phyloP scores from a whole-genome alignment of 2,329 filamentous ascomycete species.

The Zopfia rhizophila region DNA sequence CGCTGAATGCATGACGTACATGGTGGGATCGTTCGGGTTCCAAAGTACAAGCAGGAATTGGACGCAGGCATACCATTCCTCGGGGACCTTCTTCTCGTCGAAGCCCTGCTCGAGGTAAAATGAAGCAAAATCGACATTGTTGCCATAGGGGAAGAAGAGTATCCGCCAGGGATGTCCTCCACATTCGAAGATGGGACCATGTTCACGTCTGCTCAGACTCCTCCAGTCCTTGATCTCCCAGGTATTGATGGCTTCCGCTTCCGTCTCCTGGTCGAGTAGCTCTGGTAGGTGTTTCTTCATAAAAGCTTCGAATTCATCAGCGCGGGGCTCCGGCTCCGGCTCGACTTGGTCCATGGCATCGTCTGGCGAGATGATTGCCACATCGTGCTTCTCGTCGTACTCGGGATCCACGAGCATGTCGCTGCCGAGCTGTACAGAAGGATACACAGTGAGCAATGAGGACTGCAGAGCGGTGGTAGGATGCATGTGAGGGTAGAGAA shows the following conservation, averaged over 20 bases:
- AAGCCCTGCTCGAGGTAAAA: slow-evolving; percentile 97
- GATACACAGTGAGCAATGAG: slow-evolving; percentile 15
- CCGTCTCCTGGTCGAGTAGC: slow-evolving; percentile 80
- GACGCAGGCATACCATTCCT: slow-evolving; percentile 96
- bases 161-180: slow-evolving; percentile 93
- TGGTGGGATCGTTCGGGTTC: slow-evolving; percentile 91
- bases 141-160: slow-evolving; percentile 93
- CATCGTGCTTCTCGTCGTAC: slow-evolving; percentile 70
- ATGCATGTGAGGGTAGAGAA: not conserved
- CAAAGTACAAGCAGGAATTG: slow-evolving; percentile 95
- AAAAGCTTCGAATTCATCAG: slow-evolving; percentile 81
- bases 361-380: slow-evolving; percentile 70
- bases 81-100: slow-evolving; percentile 76
- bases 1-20: slow-evolving; percentile 80
- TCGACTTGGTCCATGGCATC: slow-evolving; percentile 67
- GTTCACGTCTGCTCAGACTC: slow-evolving; percentile 78
- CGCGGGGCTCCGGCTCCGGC: slow-evolving; percentile 62
- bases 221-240: slow-evolving; percentile 92
- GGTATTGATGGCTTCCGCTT: slow-evolving; percentile 79
- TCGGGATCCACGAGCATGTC: slow-evolving; percentile 73
- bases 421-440: slow-evolving; percentile 62
- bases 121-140: slow-evolving; percentile 91
- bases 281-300: slow-evolving; percentile 80
- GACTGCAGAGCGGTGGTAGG: slow-evolving; percentile 5
- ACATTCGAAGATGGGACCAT: slow-evolving; percentile 87